A percentile compares a stretch with the other conserved stretches of the same genome.
phyloP scores from a whole-genome alignment of 805 yeast species.

The Deakozyma indianensis region DNA sequence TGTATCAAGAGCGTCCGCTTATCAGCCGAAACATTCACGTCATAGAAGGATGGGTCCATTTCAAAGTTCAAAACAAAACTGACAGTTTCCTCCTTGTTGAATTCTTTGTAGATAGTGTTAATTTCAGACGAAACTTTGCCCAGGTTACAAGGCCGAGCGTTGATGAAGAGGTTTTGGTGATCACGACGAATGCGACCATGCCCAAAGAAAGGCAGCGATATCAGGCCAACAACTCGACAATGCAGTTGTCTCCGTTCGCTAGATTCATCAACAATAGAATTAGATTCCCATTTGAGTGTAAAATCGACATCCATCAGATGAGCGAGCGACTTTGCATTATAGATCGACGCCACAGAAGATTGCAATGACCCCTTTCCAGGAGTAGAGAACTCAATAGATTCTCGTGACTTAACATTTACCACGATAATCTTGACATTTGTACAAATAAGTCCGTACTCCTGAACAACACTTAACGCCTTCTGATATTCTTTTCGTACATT shows the following conservation, averaged over 20 bases:
- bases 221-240: constrained; percentile 36
- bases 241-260: constrained; percentile 12
- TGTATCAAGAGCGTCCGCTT: constrained; percentile 60
- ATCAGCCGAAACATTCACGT: constrained; percentile 86
- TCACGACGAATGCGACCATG: constrained; percentile 59
- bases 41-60: constrained; percentile 35
- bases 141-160: constrained; percentile 57
- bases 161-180: constrained; percentile 62
- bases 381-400: constrained; percentile 4
- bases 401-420: constrained; percentile 27
- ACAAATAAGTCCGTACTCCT: constrained; percentile 50
- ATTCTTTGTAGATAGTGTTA: constrained; percentile 60
- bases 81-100: constrained; percentile 63
- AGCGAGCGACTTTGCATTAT: constrained; percentile 50
- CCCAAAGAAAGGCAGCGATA: constrained; percentile 72
- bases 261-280: constrained; percentile 11
- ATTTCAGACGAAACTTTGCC: constrained; percentile 41
- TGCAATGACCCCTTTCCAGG: constrained; percentile 4
- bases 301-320: constrained; percentile 42
- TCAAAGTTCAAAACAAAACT: constrained; percentile 46
- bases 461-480: constrained; percentile 49
- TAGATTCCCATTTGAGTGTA: constrained; percentile 4
- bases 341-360: constrained; percentile 46
- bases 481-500: constrained; percentile 58
- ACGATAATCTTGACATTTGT: constrained; percentile 46